Evolutionary conservation across 345 rosid genomes (phyloP).

Genomic region (Eutrema yunnanense): DNA sequence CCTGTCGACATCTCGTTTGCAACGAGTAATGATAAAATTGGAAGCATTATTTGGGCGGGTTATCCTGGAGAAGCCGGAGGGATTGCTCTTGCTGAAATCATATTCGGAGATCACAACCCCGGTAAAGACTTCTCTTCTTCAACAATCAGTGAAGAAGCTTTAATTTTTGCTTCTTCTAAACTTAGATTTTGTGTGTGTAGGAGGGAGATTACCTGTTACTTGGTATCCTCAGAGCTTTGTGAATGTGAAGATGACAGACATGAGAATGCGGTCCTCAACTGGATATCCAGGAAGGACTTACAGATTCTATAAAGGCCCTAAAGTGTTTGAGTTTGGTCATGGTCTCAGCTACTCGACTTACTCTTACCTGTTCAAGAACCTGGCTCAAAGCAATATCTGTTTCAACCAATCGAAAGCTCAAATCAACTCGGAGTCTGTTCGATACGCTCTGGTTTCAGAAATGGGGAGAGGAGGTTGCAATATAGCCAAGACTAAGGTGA

Average conservation of each 20-base stretch:
- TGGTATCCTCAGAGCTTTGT: conserved; percentile 75
- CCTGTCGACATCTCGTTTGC: conserved; percentile 78
- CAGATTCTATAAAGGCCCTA: conserved; percentile 63
- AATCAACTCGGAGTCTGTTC: conserved; percentile 23
- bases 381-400: conserved; percentile 26
- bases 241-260: conserved; percentile 74
- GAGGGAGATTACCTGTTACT: conserved; percentile 84
- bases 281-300: conserved; percentile 90
- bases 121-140: conserved; percentile 36
- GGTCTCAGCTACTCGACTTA: conserved; percentile 78
- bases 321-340: conserved; percentile 60
- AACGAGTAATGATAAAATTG: conserved; percentile 42
- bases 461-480: conserved; percentile 43
- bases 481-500: conserved; percentile 36
- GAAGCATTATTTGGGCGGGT: conserved; percentile 89
- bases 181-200: conserved; percentile 27
- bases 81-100: conserved; percentile 67
- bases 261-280: conserved; percentile 70
- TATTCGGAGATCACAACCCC: conserved; percentile 89
- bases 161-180: not conserved
- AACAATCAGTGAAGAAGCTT: not conserved
- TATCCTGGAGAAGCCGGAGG: conserved; percentile 94
- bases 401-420: conserved; percentile 29
- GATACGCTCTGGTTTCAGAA: conserved; percentile 39
- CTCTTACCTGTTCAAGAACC: conserved; percentile 40